Percentiles rank a stretch among this genome's conserved stretches.
phyloP scores from a whole-genome alignment of 345 rosid species.

The Eucalyptus caleyi region DNA sequence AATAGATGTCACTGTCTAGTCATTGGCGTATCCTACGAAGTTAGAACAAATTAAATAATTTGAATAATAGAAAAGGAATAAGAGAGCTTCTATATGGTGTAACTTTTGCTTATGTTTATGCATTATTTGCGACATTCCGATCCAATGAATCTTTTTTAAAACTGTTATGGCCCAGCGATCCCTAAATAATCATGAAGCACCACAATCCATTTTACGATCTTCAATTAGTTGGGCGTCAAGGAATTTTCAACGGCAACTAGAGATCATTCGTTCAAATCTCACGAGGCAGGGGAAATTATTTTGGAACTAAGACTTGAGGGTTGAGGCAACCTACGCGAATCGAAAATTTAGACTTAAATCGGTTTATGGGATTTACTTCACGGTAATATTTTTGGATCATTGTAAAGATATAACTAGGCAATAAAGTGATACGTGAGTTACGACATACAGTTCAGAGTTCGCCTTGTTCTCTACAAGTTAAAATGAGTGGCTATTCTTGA shows the following conservation, averaged over 20 bases:
- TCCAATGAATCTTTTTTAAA: not conserved
- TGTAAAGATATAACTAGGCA: not conserved
- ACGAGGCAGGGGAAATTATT: accelerated
- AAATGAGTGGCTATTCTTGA: not conserved
- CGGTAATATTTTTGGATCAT: not conserved
- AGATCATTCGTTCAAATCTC: not conserved
- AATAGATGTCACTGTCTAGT: not conserved
- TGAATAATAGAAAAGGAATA: not conserved
- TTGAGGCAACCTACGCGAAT: not conserved
- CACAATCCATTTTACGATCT: not conserved
- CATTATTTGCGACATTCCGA: not conserved
- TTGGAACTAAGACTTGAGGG: not conserved
- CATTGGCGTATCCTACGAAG: not conserved
- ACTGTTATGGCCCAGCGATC: not conserved
- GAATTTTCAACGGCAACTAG: not conserved
- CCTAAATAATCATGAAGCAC: not conserved
- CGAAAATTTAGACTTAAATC: not conserved
- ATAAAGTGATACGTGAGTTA: not conserved
- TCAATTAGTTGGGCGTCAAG: not conserved
- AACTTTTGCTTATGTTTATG: not conserved
- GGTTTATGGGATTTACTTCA: too few relatives aligned
- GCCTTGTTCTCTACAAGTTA: not conserved
- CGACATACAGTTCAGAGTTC: not conserved
- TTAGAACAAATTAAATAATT: not conserved
- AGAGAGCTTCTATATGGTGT: not conserved